Evolutionary conservation across 495 filamentous ascomycete species (phyloP).

Genomic region (Xylaria curta): DNA sequence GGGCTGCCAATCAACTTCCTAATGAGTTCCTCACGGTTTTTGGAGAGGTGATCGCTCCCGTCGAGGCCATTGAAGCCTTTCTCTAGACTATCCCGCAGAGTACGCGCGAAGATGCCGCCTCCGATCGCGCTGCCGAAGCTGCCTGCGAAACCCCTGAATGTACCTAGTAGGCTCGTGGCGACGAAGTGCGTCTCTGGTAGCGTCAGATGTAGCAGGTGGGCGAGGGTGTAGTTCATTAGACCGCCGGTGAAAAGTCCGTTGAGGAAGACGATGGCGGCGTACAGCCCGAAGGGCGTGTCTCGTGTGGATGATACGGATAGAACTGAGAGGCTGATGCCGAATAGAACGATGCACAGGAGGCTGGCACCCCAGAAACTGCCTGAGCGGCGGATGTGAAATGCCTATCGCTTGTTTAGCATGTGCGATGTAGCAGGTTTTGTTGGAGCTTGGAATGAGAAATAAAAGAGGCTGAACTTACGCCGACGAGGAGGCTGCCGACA

Average conservation of each 20-base stretch:
- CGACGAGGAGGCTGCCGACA: slow-evolving; percentile 69
- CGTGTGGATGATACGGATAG: slow-evolving; percentile 60
- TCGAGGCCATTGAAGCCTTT: slow-evolving; percentile 59
- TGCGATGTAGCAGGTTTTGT: too few relatives aligned
- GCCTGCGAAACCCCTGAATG: slow-evolving; percentile 76
- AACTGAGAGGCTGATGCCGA: slow-evolving; percentile 56
- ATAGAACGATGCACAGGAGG: slow-evolving; percentile 59
- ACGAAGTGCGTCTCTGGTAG: slow-evolving; percentile 68
- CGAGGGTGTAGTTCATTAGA: slow-evolving; percentile 76
- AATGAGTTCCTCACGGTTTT: slow-evolving; percentile 62
- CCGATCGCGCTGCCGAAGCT: slow-evolving; percentile 79
- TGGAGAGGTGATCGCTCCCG: slow-evolving; percentile 40
- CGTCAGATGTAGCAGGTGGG: slow-evolving; percentile 75
- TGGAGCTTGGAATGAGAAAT: too few relatives aligned
- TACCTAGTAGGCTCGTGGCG: slow-evolving; percentile 70
- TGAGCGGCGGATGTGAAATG: slow-evolving; percentile 69
- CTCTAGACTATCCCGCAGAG: slow-evolving; percentile 61
- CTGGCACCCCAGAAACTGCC: slow-evolving; percentile 70
- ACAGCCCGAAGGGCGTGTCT: slow-evolving; percentile 50
- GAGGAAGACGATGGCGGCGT: slow-evolving; percentile 62
- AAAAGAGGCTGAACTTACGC: too few relatives aligned
- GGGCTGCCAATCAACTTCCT: slow-evolving; percentile 72
- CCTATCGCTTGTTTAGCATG: slow-evolving; percentile 30
- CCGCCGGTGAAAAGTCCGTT: slow-evolving; percentile 75
- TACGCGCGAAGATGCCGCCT: slow-evolving; percentile 73